Evolutionary conservation across 208 protist species (phyloP), one percentile per base, ranked within the genome.

Genomic region (Trypanosoma avium): DNA sequence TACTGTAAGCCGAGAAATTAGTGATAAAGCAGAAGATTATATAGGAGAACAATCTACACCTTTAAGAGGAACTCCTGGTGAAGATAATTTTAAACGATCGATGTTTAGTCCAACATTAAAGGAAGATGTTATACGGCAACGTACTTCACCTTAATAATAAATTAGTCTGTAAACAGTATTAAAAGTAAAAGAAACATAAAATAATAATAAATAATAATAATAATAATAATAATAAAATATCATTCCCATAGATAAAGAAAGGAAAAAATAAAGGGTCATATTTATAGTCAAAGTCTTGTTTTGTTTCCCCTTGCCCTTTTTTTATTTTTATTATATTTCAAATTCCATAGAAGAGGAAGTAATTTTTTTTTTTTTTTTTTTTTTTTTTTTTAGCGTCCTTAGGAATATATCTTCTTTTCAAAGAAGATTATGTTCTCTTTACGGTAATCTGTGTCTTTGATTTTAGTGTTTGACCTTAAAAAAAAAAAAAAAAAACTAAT

Each of bases 1-100:
- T 75, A 69, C 56, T 29, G 56, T 73, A 12, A 95, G 90, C 53
- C 61, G 70, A 12, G 84, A 93, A 70, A 67, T 73, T 26, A 71
- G 71, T 60, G 60, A 68, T 13, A 53, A 19, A 22, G 60, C 13
- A 8, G 67, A 52, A 19, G 60, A 47, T 32, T 45, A 47, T n/a
- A 40, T 45, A 17, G 17, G 22, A 22, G 56, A 46, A 1, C 43
- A 63, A 7, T 38, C 50, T 45, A 70, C 68, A 17, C 61, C 63
- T 0, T n/a, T 40, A 13, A 56, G 58, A 12, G 38, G 38, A 12
- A 15, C 46, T 22, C 12, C 24, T 7, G 58, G 36, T 22, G 64
- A 69, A 29, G 61, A 77, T 32, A 67, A 58, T 33, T 59, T 75
- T 7, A 75, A 75, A 48, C 59, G 46, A 26, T 67, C 70, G 3